Conservation (phyloP, 1,139 yeast species). For the Taphrina communis region DNA sequence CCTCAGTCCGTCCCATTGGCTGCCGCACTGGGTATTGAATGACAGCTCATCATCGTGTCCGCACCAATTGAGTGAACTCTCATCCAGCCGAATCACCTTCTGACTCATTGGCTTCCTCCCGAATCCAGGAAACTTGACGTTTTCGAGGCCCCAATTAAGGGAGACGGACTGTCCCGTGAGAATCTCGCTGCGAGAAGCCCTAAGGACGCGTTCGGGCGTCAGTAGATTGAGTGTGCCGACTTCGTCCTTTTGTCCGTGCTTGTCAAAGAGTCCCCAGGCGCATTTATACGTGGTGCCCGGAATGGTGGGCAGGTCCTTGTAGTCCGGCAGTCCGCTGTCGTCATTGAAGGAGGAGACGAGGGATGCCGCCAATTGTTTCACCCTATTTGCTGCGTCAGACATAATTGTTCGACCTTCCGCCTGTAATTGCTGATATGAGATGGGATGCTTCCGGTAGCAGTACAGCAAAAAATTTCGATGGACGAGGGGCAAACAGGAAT, state of each 20-base stretch:
- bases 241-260: slow-evolving; percentile 38
- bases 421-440: too few relatives aligned
- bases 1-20: slow-evolving; percentile 52
- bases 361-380: slow-evolving; percentile 14
- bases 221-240: slow-evolving; percentile 46
- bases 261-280: slow-evolving; percentile 40
- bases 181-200: slow-evolving; percentile 45
- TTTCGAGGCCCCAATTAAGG: slow-evolving; percentile 45
- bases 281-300: slow-evolving; percentile 32
- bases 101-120: slow-evolving; percentile 43
- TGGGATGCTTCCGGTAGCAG: too few relatives aligned
- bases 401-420: neutral
- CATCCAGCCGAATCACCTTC: slow-evolving; percentile 37
- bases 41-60: slow-evolving; percentile 50
- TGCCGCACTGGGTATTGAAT: slow-evolving; percentile 51
- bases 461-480: too few relatives aligned
- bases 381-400: slow-evolving; percentile 8
- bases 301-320: slow-evolving; percentile 27
- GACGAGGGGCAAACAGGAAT: too few relatives aligned
- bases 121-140: slow-evolving; percentile 44
- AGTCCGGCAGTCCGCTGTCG: slow-evolving; percentile 19
- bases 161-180: slow-evolving; percentile 46
- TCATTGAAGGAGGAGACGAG: slow-evolving; percentile 19
- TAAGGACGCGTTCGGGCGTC: slow-evolving; percentile 51
- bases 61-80: slow-evolving; percentile 37